Percentiles rank a stretch among this genome's conserved stretches.
Evolutionary conservation across 495 filamentous ascomycete genomes (phyloP).

Genomic region (Xeromyces bisporus): DNA sequence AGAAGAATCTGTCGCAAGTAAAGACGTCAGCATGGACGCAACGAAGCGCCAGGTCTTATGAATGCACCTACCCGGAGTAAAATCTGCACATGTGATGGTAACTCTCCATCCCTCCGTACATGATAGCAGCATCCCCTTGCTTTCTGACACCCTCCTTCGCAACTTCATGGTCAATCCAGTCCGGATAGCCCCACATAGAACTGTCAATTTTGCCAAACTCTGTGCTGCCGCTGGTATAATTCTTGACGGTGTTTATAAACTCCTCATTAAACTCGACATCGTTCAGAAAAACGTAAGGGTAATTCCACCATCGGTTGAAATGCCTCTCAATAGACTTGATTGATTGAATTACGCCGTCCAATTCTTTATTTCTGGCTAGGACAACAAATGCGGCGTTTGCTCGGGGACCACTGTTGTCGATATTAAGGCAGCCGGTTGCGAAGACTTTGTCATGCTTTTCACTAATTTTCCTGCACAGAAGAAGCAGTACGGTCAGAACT

Average conservation of each 20-base stretch:
- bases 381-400: conserved; percentile 95
- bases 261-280: conserved; percentile 89
- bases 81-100: conserved; percentile 98
- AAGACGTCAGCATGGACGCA: too few species aligned
- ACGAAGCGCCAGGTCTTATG: too few species aligned
- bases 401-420: conserved; percentile 48
- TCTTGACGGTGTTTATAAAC: conserved; percentile 75
- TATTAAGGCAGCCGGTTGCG: conserved; percentile 68
- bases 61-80: conserved; percentile 75
- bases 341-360: conserved; percentile 90
- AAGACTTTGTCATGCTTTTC: conserved; percentile 96
- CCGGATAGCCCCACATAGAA: conserved; percentile 88
- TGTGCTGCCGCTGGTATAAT: conserved; percentile 71
- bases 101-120: conserved; percentile 99
- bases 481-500: conserved; percentile 4
- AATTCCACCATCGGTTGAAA: conserved; percentile 98
- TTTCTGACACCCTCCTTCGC: conserved; percentile 90
- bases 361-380: conserved; percentile 86
- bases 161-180: conserved; percentile 87
- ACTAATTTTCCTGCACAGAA: conserved; percentile 65
- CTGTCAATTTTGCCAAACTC: conserved; percentile 92
- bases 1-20: conserved; percentile 59
- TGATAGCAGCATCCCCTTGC: conserved; percentile 94
- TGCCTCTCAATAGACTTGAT: conserved; percentile 96
- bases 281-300: conserved; percentile 98